Evolutionary conservation across 2,329 filamentous ascomycete species (phyloP).

Genomic region (Trichothecium roseum): DNA sequence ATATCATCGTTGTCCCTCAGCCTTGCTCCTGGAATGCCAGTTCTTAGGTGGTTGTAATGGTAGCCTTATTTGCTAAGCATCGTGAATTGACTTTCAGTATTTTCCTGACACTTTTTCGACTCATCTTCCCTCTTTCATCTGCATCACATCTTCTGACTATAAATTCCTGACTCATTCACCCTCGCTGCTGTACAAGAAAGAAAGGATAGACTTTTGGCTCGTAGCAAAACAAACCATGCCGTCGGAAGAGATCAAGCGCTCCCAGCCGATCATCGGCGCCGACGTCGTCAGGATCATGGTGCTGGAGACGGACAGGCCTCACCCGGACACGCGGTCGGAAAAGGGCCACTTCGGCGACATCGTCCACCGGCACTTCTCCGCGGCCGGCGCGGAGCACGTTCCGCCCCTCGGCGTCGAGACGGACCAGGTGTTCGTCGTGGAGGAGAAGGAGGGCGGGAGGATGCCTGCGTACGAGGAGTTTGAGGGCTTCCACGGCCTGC

Average conservation of each 20-base stretch:
- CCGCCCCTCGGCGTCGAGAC: slow-evolving; percentile 45
- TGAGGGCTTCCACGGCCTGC: slow-evolving; percentile 58
- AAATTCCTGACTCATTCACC: no score
- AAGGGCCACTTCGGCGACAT: slow-evolving; percentile 45
- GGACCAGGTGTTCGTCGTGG: slow-evolving; percentile 42
- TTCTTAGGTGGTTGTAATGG: no score
- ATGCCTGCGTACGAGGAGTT: slow-evolving; percentile 38
- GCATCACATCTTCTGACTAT: no score
- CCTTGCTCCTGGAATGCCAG: no score
- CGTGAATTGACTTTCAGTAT: no score
- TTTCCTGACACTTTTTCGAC: no score
- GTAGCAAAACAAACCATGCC: neutral
- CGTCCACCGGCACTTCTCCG: slow-evolving; percentile 37
- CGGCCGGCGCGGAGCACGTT: slow-evolving; percentile 39
- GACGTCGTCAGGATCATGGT: slow-evolving; percentile 32
- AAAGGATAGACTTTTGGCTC: slow-evolving; percentile 1
- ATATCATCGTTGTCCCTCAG: no score
- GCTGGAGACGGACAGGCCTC: slow-evolving; percentile 46
- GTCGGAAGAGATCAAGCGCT: slow-evolving; percentile 13
- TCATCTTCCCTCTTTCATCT: no score
- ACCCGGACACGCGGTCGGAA: slow-evolving; percentile 36
- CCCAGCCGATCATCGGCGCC: slow-evolving; percentile 13
- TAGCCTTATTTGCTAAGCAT: no score
- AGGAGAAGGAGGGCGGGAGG: slow-evolving; percentile 31
- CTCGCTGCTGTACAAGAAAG: no score